A percentile compares a stretch with the other conserved stretches of the same genome.
Conservation (phyloP, 2,329 filamentous ascomycete species). For the Talaromyces funiculosus region DNA sequence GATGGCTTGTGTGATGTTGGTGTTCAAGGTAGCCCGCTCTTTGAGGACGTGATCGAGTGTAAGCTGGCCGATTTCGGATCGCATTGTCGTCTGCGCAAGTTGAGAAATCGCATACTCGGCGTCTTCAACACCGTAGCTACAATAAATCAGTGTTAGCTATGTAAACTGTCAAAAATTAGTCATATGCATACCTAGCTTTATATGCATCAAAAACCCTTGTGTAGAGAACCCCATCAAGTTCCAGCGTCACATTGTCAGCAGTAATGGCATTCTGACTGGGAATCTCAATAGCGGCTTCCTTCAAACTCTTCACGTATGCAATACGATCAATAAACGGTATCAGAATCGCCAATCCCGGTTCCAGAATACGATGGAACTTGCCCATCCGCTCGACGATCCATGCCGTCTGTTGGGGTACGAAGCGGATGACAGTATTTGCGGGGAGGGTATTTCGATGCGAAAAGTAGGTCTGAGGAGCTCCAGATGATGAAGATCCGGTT, state of each 20-base stretch:
- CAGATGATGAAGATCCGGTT: constrained; percentile 20
- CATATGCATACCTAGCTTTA: constrained; percentile 74
- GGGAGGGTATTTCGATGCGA: constrained; percentile 61
- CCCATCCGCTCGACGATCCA: constrained; percentile 99
- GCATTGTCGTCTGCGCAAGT: constrained; percentile 97
- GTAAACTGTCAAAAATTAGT: not conserved
- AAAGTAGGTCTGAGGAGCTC: constrained; percentile 68
- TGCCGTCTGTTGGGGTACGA: constrained; percentile 98
- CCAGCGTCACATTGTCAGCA: constrained; percentile 94
- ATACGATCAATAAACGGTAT: constrained; percentile 91
- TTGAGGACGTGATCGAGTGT: constrained; percentile 96
- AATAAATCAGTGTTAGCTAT: not conserved
- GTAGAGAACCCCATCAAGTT: constrained; percentile 92
- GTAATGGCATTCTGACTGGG: constrained; percentile 97
- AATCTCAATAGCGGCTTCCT: constrained; percentile 94
- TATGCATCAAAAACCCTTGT: constrained; percentile 96
- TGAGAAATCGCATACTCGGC: constrained; percentile 98
- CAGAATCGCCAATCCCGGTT: constrained; percentile 84
- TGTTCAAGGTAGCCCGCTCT: constrained; percentile 91
- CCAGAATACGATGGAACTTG: constrained; percentile 86
- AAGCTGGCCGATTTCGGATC: constrained; percentile 93
- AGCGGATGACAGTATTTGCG: constrained; percentile 89
- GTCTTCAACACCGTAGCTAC: constrained; percentile 93
- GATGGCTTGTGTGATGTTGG: constrained; percentile 97
- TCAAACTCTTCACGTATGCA: constrained; percentile 94